Evolutionary conservation across 2,329 filamentous ascomycete genomes (phyloP).

Genomic region (Elsinoe batatas): DNA sequence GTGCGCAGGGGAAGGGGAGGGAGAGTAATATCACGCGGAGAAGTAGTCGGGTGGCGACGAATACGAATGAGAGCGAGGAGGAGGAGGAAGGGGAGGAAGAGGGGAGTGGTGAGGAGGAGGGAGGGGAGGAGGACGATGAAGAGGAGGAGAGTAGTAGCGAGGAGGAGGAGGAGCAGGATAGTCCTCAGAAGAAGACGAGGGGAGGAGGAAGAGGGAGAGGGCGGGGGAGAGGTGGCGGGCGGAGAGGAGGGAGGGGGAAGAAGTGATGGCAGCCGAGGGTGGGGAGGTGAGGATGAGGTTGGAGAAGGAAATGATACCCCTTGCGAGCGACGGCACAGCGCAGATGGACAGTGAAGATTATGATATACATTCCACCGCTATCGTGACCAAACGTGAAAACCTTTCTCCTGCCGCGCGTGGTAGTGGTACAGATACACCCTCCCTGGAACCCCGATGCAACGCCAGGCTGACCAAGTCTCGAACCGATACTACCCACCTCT

Average conservation of each 20-base stretch:
- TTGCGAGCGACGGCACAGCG: not conserved
- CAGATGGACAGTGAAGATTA: not conserved
- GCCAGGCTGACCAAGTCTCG: not conserved
- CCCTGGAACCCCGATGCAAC: not conserved
- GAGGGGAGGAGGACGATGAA: not conserved
- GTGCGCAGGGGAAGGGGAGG: not conserved
- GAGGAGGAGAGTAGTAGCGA: conserved; percentile 4
- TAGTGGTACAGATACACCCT: too few relatives aligned
- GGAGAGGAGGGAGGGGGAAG: conserved; percentile 1
- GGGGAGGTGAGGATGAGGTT: too few relatives aligned
- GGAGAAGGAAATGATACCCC: conserved; percentile 3
- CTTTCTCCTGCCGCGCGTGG: not conserved
- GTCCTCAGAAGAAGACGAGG: conserved; percentile 10
- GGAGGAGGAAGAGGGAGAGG: not conserved
- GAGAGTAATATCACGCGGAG: conserved; percentile 1
- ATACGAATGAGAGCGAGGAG: conserved; percentile 9
- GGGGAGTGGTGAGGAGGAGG: not conserved
- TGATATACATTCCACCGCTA: conserved; percentile 3
- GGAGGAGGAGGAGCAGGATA: conserved; percentile 10
- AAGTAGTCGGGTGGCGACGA: conserved; percentile 4
- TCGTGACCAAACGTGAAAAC: not conserved
- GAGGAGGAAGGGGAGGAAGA: conserved; percentile 7
- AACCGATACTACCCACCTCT: not conserved
- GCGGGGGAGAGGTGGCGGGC: not conserved
- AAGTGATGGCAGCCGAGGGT: not conserved